Evolutionary conservation across 75 land plant species (phyloP).

Genomic region (Cupressus sempervirens): DNA sequence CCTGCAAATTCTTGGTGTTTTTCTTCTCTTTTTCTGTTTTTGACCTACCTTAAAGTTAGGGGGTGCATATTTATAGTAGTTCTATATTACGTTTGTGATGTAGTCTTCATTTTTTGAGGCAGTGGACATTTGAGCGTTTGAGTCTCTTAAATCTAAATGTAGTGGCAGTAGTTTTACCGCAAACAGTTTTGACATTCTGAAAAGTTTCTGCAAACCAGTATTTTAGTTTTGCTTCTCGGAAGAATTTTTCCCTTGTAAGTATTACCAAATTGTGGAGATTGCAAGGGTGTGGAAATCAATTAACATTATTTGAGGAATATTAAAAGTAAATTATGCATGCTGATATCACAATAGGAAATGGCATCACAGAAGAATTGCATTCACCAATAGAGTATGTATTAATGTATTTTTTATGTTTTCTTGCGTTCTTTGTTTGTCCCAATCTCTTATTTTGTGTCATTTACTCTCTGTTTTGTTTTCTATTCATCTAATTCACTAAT

Average conservation of each 20-base stretch:
- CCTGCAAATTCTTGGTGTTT: background rate
- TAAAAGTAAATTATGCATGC: background rate
- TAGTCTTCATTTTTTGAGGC: background rate
- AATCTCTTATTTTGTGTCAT: too few relatives aligned
- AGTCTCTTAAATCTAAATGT: background rate
- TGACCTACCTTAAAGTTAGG: background rate
- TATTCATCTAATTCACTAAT: too few relatives aligned
- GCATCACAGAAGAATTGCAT: background rate
- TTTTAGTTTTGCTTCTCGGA: background rate
- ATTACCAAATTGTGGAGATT: background rate
- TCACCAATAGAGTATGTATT: too few relatives aligned
- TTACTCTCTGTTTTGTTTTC: too few relatives aligned
- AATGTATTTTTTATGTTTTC: too few relatives aligned
- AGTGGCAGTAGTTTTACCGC: background rate
- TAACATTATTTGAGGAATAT: conserved; percentile 2
- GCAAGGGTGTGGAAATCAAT: background rate
- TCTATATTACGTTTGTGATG: background rate
- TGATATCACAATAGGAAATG: background rate
- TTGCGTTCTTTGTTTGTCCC: too few relatives aligned
- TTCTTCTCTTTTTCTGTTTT: background rate
- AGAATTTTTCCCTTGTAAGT: background rate
- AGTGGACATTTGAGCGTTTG: background rate
- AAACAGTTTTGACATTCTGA: background rate
- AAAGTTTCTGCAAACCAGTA: background rate
- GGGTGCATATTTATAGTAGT: background rate